A percentile compares a stretch with the other conserved stretches of the same genome.
These are phyloP conservation scores for Penicillium oxalicum DNA, from an alignment of 2,329 filamentous ascomycete genomes.

Conservation along the genomic window DNA sequence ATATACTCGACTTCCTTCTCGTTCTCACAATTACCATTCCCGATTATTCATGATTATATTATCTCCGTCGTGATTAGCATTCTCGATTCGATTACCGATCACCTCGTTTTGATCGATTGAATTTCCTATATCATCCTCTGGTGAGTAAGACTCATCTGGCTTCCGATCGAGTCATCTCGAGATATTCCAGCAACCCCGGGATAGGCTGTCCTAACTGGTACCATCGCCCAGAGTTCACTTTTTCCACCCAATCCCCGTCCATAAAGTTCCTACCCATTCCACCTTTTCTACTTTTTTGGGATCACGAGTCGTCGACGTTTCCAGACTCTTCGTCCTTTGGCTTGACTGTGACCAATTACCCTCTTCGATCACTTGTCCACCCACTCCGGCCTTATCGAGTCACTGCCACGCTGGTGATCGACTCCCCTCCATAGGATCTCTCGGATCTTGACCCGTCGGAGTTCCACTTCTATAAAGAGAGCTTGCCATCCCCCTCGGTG, in stretches of 20 bases:
- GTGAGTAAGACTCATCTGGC: slow-evolving; percentile 2
- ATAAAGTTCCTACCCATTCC: slow-evolving; percentile 14
- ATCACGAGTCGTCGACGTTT: slow-evolving; percentile 22
- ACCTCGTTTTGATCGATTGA: neutral
- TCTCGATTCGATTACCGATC: neutral
- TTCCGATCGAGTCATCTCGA: slow-evolving; percentile 18
- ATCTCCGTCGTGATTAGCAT: neutral
- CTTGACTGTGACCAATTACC: neutral
- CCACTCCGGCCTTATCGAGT: slow-evolving; percentile 1
- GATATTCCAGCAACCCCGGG: slow-evolving; percentile 6
- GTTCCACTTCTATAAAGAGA: slow-evolving; percentile 24
- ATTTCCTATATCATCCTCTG: neutral
- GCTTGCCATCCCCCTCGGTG: slow-evolving; percentile 24
- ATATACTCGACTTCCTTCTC: neutral
- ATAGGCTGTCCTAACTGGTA: slow-evolving; percentile 5
- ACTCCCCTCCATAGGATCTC: slow-evolving; percentile 13
- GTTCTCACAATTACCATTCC: neutral
- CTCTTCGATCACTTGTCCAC: slow-evolving; percentile 7
- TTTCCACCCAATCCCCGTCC: slow-evolving; percentile 2
- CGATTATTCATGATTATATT: slow-evolving; percentile 3
- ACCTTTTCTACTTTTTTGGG: slow-evolving; percentile 4
- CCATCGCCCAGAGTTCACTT: slow-evolving; percentile 2
- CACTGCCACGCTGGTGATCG: slow-evolving; percentile 15
- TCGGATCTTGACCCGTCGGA: slow-evolving; percentile 26
- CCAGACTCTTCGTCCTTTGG: slow-evolving; percentile 24